Percentiles rank a stretch among this genome's conserved stretches.
phyloP scores from a whole-genome alignment of 495 filamentous ascomycete genomes.

The Penicillium steckii region DNA sequence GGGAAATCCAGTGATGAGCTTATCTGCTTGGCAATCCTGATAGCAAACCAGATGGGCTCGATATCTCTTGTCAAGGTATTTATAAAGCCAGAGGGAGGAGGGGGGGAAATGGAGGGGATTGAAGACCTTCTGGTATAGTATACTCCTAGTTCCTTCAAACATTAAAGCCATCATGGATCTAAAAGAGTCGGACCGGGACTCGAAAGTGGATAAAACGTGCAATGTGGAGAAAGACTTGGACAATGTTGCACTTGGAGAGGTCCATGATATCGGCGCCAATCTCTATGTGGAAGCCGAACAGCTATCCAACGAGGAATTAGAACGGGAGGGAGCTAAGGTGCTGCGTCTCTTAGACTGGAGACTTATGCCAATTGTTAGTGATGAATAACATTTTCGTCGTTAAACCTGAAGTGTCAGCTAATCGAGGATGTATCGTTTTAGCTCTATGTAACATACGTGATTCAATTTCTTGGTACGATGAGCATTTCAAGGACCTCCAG shows the following conservation, averaged over 20 bases:
- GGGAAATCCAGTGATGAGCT: not conserved
- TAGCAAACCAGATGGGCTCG: not conserved
- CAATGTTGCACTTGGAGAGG: constrained; percentile 23
- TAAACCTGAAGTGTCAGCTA: not conserved
- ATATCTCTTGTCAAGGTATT: not conserved
- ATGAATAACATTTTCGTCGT: not conserved
- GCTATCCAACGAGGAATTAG: constrained; percentile 31
- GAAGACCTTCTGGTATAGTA: too few species aligned
- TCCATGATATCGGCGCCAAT: constrained; percentile 31
- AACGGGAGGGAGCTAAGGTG: constrained; percentile 29
- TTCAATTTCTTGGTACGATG: constrained; percentile 32
- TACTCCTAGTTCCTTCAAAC: too few species aligned
- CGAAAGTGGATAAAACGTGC: constrained; percentile 15
- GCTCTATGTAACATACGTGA: constrained; percentile 39
- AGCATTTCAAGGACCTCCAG: not conserved
- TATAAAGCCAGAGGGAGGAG: too few species aligned
- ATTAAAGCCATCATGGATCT: constrained; percentile 6
- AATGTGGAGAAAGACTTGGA: constrained; percentile 25
- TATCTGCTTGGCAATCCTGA: constrained; percentile 20
- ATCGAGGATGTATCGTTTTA: constrained; percentile 1
- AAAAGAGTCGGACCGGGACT: too few species aligned
- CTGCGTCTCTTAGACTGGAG: constrained; percentile 35
- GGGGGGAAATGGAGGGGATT: too few species aligned
- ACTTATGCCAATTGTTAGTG: constrained; percentile 33
- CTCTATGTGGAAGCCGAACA: constrained; percentile 33